Conservation (phyloP, 2,329 filamentous ascomycete genomes). For the Botrytis pseudocinerea region DNA sequence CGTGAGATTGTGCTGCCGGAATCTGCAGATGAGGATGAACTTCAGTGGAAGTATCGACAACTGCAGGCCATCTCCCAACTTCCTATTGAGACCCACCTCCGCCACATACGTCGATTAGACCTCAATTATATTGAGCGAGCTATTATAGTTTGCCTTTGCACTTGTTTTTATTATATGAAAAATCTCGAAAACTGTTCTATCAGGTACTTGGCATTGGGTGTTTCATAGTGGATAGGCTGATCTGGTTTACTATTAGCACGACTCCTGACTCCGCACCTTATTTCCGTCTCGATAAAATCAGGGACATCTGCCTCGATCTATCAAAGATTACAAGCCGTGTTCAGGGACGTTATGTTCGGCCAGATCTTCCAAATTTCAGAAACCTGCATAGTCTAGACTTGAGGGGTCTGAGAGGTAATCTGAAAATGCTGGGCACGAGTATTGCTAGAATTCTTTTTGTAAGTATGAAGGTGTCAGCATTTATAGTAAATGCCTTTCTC, state of each 20-base stretch:
- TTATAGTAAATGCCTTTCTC: not conserved
- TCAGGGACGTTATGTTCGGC: not conserved
- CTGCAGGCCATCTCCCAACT: not conserved
- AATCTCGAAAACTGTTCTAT: conserved; percentile 1
- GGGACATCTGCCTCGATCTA: not conserved
- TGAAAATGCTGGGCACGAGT: not conserved
- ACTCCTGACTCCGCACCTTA: not conserved
- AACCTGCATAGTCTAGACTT: conserved; percentile 13
- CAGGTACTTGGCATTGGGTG: not conserved
- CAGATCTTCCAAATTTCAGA: not conserved
- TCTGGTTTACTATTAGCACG: not conserved
- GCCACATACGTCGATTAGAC: conserved; percentile 6
- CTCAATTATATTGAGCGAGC: not conserved
- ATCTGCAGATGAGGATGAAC: not conserved
- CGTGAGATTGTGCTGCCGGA: conserved; percentile 11
- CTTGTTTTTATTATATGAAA: not conserved
- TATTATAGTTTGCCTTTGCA: not conserved
- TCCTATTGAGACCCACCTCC: conserved; percentile 5
- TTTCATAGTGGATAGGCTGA: not conserved
- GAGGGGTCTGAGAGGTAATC: not conserved
- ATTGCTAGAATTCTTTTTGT: conserved; percentile 3
- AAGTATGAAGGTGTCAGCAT: not conserved
- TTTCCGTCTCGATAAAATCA: not conserved
- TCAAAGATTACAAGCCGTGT: rapidly evolving
- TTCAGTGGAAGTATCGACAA: not conserved